Base-by-base conservation (phyloP, 1,139 yeast genomes). In the Pneumocystis murina region DNA sequence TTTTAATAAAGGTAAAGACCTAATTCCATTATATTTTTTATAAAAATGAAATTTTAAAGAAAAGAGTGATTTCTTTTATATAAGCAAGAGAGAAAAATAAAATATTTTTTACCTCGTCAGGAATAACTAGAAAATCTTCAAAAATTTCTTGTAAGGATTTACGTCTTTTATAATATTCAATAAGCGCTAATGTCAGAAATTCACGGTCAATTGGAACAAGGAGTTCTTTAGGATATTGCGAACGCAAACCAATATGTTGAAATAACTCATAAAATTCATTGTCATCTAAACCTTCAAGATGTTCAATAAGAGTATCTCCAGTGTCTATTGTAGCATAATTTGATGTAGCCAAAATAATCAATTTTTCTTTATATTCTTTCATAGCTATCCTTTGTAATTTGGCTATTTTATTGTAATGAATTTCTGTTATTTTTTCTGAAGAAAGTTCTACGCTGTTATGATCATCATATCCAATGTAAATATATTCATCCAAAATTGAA, bases 401-500 rank as follows among this genome's bases (percentile, higher is more conserved):
- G 6, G 70, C 66, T 2, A 75, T 62, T 0, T 61, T 64, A 1
- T 61, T 59, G 0, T 70, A 63, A 28, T 67, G 64, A 1, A 54
- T 59, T 5, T 67, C 59, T 61, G 70, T 69, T 10, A 68, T 55
- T 33, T 68, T 68, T 5, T 67, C 68, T 10, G 67, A 63, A 1
- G 69, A 40, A n/a, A 73, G 64, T 12, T 70, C 64, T 30, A 68
- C 70, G 14, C 82, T 82, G 0, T 76, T 69, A 63, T 77, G 74
- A 63, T 79, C 82, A 67, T 79, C 75, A 17, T 80, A 70, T 1
- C 82, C 81, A 66, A 75, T 78, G 61, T 73, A 68, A 2, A 76
- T 61, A 60, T 71, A 74, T 60, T 73, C 70, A 14, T 70, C 68
- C 2, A 78, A 66, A 6, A 71, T 57, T 0, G 70, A 68, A 24